phyloP scores from a whole-genome alignment of 2,329 filamentous ascomycete species.

The Ophiostoma pallidulum region DNA sequence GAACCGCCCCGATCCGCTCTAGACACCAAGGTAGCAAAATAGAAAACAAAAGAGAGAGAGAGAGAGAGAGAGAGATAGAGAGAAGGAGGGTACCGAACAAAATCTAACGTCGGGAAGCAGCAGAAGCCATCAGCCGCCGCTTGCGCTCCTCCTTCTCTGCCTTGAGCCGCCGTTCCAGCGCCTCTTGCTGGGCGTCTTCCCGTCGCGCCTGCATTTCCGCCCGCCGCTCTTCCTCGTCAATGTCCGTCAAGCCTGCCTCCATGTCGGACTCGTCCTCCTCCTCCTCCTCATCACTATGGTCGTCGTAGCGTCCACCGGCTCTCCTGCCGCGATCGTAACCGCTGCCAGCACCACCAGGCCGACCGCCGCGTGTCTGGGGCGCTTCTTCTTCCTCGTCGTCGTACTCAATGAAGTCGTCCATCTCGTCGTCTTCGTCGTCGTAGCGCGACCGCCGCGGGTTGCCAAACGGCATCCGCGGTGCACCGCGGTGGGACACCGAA shows the following conservation, averaged over 20 bases:
- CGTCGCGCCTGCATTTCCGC: conserved; percentile 53
- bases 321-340: neutral
- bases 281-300: conserved; percentile 40
- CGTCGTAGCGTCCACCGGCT: conserved; percentile 25
- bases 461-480: conserved; percentile 10
- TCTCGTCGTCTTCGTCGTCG: conserved; percentile 51
- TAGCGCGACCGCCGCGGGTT: conserved; percentile 30
- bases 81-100: neutral
- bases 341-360: neutral
- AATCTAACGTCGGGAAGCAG: neutral
- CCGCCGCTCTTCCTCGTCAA: conserved; percentile 59
- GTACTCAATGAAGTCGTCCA: conserved; percentile 54
- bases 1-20: too few species aligned
- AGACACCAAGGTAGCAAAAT: too few species aligned
- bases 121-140: conserved; percentile 19
- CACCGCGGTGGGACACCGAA: neutral
- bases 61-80: neutral
- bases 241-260: conserved; percentile 66
- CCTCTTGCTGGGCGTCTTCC: conserved; percentile 58
- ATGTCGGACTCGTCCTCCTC: conserved; percentile 63
- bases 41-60: neutral
- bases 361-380: conserved; percentile 15
- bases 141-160: conserved; percentile 51
- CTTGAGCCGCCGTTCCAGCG: conserved; percentile 51
- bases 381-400: conserved; percentile 46